Evolutionary conservation across 1,139 yeast genomes (phyloP).

Genomic region (Pichia sp.): DNA sequence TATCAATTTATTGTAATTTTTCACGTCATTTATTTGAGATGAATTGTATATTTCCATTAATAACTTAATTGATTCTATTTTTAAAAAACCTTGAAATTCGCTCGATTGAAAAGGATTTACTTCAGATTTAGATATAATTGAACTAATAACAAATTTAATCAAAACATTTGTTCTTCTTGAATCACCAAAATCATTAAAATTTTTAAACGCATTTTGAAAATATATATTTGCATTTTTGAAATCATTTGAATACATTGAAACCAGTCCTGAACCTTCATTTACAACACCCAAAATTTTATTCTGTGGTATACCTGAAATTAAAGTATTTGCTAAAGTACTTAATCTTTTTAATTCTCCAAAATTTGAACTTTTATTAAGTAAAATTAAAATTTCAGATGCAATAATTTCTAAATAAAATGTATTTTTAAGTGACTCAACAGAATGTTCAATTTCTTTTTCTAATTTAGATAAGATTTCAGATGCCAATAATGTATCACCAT

Average conservation of each 20-base stretch:
- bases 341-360: conserved; percentile 21
- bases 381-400: conserved; percentile 54
- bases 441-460: conserved; percentile 35
- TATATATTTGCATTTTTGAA: conserved; percentile 59
- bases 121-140: conserved; percentile 55
- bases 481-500: conserved; percentile 35
- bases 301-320: conserved; percentile 59
- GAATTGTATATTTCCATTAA: conserved; percentile 24
- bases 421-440: conserved; percentile 41
- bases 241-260: conserved; percentile 54
- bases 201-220: conserved; percentile 68
- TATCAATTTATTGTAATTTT: conserved; percentile 29
- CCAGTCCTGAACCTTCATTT: conserved; percentile 69
- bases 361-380: conserved; percentile 14
- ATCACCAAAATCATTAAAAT: conserved; percentile 76
- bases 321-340: conserved; percentile 18
- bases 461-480: conserved; percentile 37
- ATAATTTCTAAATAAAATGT: conserved; percentile 54
- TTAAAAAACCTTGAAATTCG: conserved; percentile 40
- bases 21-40: conserved; percentile 23
- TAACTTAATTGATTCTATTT: conserved; percentile 13
- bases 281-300: conserved; percentile 67
- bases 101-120: conserved; percentile 64
- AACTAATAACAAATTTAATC: conserved; percentile 57
- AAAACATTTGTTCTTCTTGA: conserved; percentile 50